A percentile compares a stretch with the other conserved stretches of the same genome.
Conservation (phyloP, 2,329 filamentous ascomycete genomes). For the Epicoccum nigrum region DNA sequence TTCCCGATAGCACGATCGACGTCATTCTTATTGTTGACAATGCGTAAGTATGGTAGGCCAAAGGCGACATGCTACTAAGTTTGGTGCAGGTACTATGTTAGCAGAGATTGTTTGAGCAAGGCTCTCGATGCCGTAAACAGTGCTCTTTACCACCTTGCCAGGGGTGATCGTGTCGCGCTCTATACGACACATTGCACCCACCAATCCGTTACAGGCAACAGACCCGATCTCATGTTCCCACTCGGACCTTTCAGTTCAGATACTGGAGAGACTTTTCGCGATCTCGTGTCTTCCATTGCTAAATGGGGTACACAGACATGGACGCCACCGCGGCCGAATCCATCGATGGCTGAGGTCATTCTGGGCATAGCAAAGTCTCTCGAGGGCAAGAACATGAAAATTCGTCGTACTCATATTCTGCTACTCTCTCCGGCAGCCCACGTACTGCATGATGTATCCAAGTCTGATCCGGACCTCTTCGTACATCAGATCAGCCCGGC, state of each 20-base stretch:
- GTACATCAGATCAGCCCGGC: slow-evolving; percentile 40
- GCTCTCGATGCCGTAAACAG: slow-evolving; percentile 27
- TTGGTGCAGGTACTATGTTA: slow-evolving; percentile 36
- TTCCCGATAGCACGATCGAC: slow-evolving; percentile 34
- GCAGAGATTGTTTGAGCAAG: slow-evolving; percentile 29
- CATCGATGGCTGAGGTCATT: slow-evolving; percentile 36
- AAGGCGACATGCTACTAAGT: neutral
- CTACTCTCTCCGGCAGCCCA: slow-evolving; percentile 34
- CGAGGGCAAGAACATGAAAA: slow-evolving; percentile 17
- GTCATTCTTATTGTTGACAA: slow-evolving; percentile 48
- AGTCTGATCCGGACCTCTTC: slow-evolving; percentile 25
- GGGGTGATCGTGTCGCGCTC: slow-evolving; percentile 35
- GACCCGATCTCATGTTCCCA: slow-evolving; percentile 34
- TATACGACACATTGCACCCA: slow-evolving; percentile 43
- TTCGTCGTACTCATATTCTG: slow-evolving; percentile 33
- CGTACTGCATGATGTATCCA: slow-evolving; percentile 31
- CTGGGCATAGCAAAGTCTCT: slow-evolving; percentile 32
- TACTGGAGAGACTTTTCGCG: slow-evolving; percentile 23
- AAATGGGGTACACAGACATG: slow-evolving; percentile 31
- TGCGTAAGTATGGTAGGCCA: slow-evolving; percentile 29
- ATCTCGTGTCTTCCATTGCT: slow-evolving; percentile 26
- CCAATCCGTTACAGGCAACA: slow-evolving; percentile 31
- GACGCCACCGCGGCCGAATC: slow-evolving; percentile 38
- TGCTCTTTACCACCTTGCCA: slow-evolving; percentile 25
- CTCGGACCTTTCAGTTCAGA: slow-evolving; percentile 22